A percentile compares a stretch with the other conserved stretches of the same genome.
phyloP scores from a whole-genome alignment of 306 rosid species.

The Delonix regia region DNA sequence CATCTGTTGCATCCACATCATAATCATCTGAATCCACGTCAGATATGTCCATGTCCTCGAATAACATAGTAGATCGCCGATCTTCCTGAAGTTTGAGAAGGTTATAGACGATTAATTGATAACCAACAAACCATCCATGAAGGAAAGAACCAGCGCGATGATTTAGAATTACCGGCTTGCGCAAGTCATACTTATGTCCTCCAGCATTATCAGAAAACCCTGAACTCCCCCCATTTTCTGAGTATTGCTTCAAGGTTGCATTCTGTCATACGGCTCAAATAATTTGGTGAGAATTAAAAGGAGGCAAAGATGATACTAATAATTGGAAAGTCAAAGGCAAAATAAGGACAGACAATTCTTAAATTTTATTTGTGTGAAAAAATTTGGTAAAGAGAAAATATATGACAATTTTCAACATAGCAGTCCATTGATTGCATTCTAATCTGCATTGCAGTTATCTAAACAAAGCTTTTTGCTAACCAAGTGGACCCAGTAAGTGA shows the following conservation, averaged over 20 bases:
- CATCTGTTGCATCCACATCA: slow-evolving; percentile 46
- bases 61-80: slow-evolving; percentile 62
- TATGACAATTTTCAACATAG: background rate
- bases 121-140: slow-evolving; percentile 20
- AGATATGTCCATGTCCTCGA: slow-evolving; percentile 86
- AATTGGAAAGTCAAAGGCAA: background rate
- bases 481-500: background rate
- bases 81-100: slow-evolving; percentile 54
- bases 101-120: background rate
- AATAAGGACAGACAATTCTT: background rate
- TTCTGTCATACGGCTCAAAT: slow-evolving; percentile 49
- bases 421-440: background rate
- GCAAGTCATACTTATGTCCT: slow-evolving; percentile 79
- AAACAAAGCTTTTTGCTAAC: background rate
- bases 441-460: background rate
- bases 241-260: slow-evolving; percentile 42
- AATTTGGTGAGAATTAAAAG: background rate
- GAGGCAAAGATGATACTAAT: background rate
- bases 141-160: background rate
- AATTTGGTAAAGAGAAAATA: slow-evolving; percentile 8
- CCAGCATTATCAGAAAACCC: slow-evolving; percentile 38
- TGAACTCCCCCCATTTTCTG: slow-evolving; percentile 38
- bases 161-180: slow-evolving; percentile 64
- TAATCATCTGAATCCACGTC: slow-evolving; percentile 60
- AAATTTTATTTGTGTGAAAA: slow-evolving; percentile 1